These are phyloP conservation scores for Polyporus arcularius DNA, from an alignment of 768 basidiomycete species.

Conservation along the genomic window DNA sequence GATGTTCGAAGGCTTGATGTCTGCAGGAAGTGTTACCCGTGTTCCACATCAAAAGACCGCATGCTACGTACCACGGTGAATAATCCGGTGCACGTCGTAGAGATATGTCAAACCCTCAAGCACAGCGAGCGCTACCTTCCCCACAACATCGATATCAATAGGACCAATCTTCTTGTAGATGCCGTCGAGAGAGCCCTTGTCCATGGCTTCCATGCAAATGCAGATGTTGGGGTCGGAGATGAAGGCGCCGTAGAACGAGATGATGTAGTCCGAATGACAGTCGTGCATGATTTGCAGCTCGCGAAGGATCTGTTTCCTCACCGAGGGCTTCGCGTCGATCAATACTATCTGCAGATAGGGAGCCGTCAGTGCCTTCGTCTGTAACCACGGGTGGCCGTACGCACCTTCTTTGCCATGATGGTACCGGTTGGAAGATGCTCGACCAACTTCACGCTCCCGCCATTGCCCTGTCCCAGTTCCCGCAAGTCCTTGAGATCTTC, in stretches of 20 bases:
- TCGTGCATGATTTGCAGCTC: slow-evolving; percentile 99
- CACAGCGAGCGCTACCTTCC: slow-evolving; percentile 92
- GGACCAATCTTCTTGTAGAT: slow-evolving; percentile 97
- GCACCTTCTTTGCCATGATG: slow-evolving; percentile 97
- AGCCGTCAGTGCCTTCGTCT: not conserved
- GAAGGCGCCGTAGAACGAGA: slow-evolving; percentile 97
- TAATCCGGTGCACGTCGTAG: slow-evolving; percentile 96
- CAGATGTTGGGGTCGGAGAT: slow-evolving; percentile 97
- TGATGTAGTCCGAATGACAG: slow-evolving; percentile 90
- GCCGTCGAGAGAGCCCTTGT: slow-evolving; percentile 90
- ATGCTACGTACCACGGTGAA: slow-evolving; percentile 85
- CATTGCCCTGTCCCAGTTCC: slow-evolving; percentile 95
- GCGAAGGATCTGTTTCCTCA: slow-evolving; percentile 95
- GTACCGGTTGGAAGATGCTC: slow-evolving; percentile 89
- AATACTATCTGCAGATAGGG: slow-evolving; percentile 71
- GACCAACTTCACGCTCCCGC: slow-evolving; percentile 96
- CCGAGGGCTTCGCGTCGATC: slow-evolving; percentile 94
- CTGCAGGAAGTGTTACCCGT: slow-evolving; percentile 43
- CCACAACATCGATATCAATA: slow-evolving; percentile 90
- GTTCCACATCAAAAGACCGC: not conserved
- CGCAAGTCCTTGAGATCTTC: slow-evolving; percentile 90
- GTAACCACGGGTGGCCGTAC: slow-evolving; percentile 24
- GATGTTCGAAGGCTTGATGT: slow-evolving; percentile 99
- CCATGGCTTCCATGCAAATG: slow-evolving; percentile 97
- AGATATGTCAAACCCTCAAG: slow-evolving; percentile 95